phyloP scores from a whole-genome alignment of 129 eudicot species.

The Helianthus annuus region HanXRQr2.0-SUNRISE NC_035440.2:41193087-41193586 shows the following conservation, averaged over 20 bases:
- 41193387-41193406: conserved; percentile 40
- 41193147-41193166: too few relatives aligned
- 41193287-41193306: too few relatives aligned
- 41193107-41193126: too few relatives aligned
- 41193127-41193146: too few relatives aligned
- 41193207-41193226: too few relatives aligned
- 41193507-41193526: conserved; percentile 63
- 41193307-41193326: background rate
- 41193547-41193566: conserved; percentile 49
- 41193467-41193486: conserved; percentile 71
- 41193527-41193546: conserved; percentile 49
- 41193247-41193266: too few relatives aligned
- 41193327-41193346: conserved; percentile 8
- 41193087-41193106: too few relatives aligned
- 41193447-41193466: conserved; percentile 82
- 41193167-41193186: too few relatives aligned
- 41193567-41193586: conserved; percentile 54
- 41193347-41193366: background rate
- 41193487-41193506: conserved; percentile 73
- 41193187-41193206: too few relatives aligned
- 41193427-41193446: conserved; percentile 56
- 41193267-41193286: too few relatives aligned
- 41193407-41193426: conserved; percentile 48
- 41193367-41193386: conserved; percentile 51
- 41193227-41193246: too few relatives aligned